Conservation (phyloP, 176 grass and related monocot species). For the Alopecurus myosuroides region DNA sequence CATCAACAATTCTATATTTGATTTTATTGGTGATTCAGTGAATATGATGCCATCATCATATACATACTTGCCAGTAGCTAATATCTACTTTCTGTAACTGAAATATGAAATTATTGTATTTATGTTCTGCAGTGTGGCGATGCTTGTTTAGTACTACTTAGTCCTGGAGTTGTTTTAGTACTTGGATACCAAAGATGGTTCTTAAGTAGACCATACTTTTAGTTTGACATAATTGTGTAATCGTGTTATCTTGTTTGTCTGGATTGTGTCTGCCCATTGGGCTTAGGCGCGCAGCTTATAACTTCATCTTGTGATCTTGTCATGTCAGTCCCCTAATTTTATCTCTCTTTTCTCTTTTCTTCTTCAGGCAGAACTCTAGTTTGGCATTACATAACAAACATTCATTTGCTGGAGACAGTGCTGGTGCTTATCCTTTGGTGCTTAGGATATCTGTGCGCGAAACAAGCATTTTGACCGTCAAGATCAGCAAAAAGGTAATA, state of each 20-base stretch:
- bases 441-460: conserved; percentile 83
- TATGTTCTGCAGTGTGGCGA: not conserved
- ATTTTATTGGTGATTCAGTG: not conserved
- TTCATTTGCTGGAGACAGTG: conserved; percentile 38
- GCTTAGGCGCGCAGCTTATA: not conserved
- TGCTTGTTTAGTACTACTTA: not conserved
- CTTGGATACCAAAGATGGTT: conserved; percentile 9
- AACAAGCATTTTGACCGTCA: conserved; percentile 74
- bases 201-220: not conserved
- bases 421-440: conserved; percentile 80
- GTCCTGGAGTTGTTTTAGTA: not conserved
- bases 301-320: not conserved
- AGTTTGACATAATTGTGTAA: not conserved
- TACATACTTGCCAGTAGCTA: not conserved
- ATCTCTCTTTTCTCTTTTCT: conserved; percentile 21
- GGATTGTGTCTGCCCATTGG: not conserved
- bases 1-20: not conserved
- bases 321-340: not conserved
- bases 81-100: not conserved
- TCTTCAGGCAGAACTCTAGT: conserved; percentile 52
- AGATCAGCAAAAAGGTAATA: conserved; percentile 86
- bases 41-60: not conserved
- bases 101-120: not conserved
- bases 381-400: conserved; percentile 49
- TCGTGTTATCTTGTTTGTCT: not conserved